Percentiles rank a stretch among this genome's conserved stretches.
Conservation (phyloP, 1,284 basidiomycete species). For the Irpex lacteus region DNA sequence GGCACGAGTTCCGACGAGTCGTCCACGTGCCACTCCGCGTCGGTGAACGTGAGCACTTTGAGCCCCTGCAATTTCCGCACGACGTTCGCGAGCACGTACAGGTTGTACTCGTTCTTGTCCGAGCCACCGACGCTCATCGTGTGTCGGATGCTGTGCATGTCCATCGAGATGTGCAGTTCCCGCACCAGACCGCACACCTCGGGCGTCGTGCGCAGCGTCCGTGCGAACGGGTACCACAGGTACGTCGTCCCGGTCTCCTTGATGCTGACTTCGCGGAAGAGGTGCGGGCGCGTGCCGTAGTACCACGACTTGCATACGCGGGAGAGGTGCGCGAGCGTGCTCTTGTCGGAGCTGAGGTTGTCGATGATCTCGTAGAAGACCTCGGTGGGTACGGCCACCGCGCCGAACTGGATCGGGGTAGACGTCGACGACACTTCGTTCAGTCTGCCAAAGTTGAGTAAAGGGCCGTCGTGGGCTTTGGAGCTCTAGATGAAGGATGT, state of each 20-base stretch:
- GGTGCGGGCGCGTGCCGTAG: background rate
- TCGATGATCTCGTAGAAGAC: conserved; percentile 1
- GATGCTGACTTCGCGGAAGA: background rate
- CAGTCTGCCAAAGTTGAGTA: background rate
- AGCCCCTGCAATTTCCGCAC: background rate
- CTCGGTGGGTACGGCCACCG: background rate
- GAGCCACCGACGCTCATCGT: background rate
- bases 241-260: background rate
- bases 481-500: background rate
- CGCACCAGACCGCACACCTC: background rate
- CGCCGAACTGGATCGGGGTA: background rate
- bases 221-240: background rate
- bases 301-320: background rate
- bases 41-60: background rate
- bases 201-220: background rate
- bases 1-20: background rate
- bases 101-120: background rate
- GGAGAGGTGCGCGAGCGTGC: background rate
- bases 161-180: background rate
- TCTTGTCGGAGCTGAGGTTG: background rate
- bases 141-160: background rate
- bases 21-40: background rate
- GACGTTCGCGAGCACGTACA: background rate
- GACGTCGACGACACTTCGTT: background rate
- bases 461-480: background rate